Percentiles rank a stretch among this genome's conserved stretches.
phyloP scores from a whole-genome alignment of 345 rosid genomes.

The Rhizophora apiculata region DNA sequence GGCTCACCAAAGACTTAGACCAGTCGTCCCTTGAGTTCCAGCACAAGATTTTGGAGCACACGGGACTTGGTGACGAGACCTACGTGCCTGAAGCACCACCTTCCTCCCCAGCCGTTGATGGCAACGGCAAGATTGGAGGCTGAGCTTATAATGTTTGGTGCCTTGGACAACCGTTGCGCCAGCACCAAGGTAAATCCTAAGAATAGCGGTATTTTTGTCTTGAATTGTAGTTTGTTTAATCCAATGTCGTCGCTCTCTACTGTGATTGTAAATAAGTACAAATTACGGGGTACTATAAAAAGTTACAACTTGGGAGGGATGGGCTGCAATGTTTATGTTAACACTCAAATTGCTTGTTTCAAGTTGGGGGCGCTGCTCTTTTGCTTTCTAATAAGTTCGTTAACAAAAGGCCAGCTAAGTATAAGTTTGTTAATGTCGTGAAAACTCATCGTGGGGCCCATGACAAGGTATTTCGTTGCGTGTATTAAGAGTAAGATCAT shows the following conservation, averaged over 20 bases:
- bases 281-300: conserved; percentile 21
- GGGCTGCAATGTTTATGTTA: conserved; percentile 27
- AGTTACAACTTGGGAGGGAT: conserved; percentile 26
- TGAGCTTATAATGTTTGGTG: conserved; percentile 27
- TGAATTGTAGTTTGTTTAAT: conserved; percentile 29
- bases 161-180: conserved; percentile 17
- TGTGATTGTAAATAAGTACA: conserved; percentile 26
- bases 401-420: conserved; percentile 17
- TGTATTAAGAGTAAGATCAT: conserved; percentile 23
- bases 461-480: conserved; percentile 23
- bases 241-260: conserved; percentile 22
- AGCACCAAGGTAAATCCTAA: conserved; percentile 21
- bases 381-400: conserved; percentile 18
- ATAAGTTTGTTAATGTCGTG: conserved; percentile 27
- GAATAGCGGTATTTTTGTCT: conserved; percentile 20
- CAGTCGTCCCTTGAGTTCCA: conserved; percentile 25
- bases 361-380: conserved; percentile 24
- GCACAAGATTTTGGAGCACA: conserved; percentile 21
- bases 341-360: conserved; percentile 28
- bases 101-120: conserved; percentile 22
- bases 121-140: conserved; percentile 23
- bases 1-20: conserved; percentile 22
- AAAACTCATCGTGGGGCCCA: conserved; percentile 25
- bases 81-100: conserved; percentile 22
- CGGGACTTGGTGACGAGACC: conserved; percentile 23